These are phyloP conservation scores for Echium plantagineum DNA, from an alignment of 257 asterid species.

Conservation along the genomic window DNA sequence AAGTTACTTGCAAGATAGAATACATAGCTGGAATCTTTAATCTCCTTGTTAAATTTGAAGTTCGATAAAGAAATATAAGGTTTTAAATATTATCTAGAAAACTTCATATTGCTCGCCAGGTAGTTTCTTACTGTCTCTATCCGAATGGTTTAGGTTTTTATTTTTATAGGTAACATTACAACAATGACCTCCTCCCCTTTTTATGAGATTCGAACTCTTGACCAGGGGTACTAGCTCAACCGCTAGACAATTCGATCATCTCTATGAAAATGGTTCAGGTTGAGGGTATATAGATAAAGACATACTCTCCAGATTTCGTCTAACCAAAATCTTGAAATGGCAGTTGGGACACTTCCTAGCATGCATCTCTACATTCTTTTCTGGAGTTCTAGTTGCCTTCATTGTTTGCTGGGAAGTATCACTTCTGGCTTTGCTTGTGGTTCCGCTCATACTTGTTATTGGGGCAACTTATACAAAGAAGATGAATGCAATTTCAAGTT, in stretches of 20 bases:
- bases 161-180: too few relatives aligned
- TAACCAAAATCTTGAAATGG: conserved; percentile 13
- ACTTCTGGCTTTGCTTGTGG: conserved; percentile 56
- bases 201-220: too few relatives aligned
- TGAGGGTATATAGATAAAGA: neutral
- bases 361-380: conserved; percentile 61
- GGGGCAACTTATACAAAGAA: conserved; percentile 64
- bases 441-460: conserved; percentile 55
- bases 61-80: too few relatives aligned
- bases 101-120: neutral
- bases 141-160: neutral
- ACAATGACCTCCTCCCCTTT: too few relatives aligned
- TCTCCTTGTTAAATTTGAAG: too few relatives aligned
- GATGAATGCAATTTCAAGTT: conserved; percentile 51
- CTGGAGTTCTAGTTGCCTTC: conserved; percentile 63
- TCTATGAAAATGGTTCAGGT: neutral
- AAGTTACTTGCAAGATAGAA: too few relatives aligned
- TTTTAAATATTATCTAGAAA: neutral
- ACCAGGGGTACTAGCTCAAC: too few relatives aligned
- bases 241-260: too few relatives aligned
- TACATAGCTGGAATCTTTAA: too few relatives aligned
- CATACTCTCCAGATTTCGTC: conserved; percentile 7
- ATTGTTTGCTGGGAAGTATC: conserved; percentile 79
- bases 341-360: conserved; percentile 81
- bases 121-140: neutral